These are phyloP conservation scores for Rhododendron henanense DNA, from an alignment of 148 eudicot genomes.

Conservation along the genomic window DNA sequence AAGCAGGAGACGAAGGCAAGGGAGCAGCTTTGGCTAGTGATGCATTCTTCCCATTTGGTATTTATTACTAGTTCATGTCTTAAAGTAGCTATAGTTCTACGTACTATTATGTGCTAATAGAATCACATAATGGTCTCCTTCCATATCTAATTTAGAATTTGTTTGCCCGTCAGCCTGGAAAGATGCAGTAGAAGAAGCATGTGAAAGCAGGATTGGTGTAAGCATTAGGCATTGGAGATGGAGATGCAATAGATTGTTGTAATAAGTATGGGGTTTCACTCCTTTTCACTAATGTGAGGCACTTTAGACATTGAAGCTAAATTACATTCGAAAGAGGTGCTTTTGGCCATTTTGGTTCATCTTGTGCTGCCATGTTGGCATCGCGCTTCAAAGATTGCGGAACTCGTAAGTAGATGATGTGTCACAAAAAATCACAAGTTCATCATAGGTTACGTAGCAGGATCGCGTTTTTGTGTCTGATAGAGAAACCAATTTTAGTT, in stretches of 20 bases:
- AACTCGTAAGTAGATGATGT: no score
- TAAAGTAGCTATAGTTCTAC: background rate
- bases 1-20: constrained; percentile 86
- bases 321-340: no score
- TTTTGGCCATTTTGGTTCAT: no score
- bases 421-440: background rate
- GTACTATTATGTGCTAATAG: background rate
- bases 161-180: constrained; percentile 70
- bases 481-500: background rate
- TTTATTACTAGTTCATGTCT: background rate
- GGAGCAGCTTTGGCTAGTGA: constrained; percentile 98
- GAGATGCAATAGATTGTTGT: no score
- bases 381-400: no score
- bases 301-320: no score
- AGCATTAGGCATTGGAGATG: no score
- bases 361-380: no score
- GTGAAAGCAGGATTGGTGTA: constrained; percentile 8
- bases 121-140: background rate
- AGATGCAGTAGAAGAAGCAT: constrained; percentile 96
- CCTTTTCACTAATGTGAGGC: no score
- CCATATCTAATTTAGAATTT: background rate
- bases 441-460: background rate
- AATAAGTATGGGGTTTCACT: no score
- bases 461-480: background rate
- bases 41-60: constrained; percentile 98